A percentile compares a stretch with the other conserved stretches of the same genome.
phyloP scores from a whole-genome alignment of 1,284 basidiomycete species.

The Irpex sp. region DNA sequence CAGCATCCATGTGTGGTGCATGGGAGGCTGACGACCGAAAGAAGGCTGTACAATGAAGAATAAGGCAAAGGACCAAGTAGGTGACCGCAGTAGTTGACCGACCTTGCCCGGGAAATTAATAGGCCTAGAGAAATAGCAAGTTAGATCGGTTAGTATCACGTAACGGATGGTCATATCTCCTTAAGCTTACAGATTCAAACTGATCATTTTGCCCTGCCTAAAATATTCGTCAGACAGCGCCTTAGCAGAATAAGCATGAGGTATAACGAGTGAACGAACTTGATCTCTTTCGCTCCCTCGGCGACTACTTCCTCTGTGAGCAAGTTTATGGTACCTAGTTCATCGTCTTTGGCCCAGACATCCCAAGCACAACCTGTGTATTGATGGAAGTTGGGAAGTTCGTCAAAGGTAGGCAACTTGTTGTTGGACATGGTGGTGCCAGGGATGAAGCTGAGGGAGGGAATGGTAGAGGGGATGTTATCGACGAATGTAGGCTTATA shows the following conservation, averaged over 20 bases:
- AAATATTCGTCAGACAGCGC: background rate
- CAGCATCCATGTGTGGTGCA: constrained; percentile 33
- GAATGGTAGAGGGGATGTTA: background rate
- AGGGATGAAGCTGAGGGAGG: constrained; percentile 5
- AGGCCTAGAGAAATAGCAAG: constrained; percentile 40
- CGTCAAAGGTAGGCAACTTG: constrained; percentile 55
- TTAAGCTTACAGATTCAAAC: constrained; percentile 56
- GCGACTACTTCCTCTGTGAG: constrained; percentile 63
- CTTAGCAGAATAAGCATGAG: constrained; percentile 7
- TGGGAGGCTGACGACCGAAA: constrained; percentile 50
- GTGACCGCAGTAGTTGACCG: background rate
- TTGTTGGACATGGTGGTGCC: background rate
- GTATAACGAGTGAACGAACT: constrained; percentile 33
- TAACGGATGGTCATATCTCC: background rate
- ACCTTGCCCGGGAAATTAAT: constrained; percentile 65
- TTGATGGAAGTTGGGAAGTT: constrained; percentile 55
- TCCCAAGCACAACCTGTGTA: constrained; percentile 66
- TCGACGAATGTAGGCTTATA: background rate
- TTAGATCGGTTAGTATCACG: constrained; percentile 3
- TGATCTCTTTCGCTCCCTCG: constrained; percentile 55
- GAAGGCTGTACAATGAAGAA: constrained; percentile 38
- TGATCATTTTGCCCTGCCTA: constrained; percentile 54
- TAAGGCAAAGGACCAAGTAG: background rate
- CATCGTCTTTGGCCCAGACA: constrained; percentile 66
- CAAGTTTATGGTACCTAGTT: constrained; percentile 69